Evolutionary conservation across 371 early-diverging fungal genomes (phyloP).

Genomic region (Actinomortierella ambigua): DNA sequence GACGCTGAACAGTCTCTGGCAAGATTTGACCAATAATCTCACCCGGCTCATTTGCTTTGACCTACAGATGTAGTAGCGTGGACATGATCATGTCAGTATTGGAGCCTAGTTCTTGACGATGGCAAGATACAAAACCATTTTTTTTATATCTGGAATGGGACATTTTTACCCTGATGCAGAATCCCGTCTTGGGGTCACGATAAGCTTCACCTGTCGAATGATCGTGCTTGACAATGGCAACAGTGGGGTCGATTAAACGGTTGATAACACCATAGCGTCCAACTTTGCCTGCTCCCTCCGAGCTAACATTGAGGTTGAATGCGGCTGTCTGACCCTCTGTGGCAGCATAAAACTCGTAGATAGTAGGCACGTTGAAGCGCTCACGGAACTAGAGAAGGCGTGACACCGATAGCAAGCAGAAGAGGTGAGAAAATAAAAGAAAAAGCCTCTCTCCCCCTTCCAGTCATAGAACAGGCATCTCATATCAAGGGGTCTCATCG

Average conservation of each 20-base stretch:
- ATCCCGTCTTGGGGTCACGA: constrained; percentile 17
- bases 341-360: background rate
- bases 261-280: too few species aligned
- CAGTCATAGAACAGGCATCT: background rate
- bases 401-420: constrained; percentile 44
- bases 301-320: too few species aligned
- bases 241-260: too few species aligned
- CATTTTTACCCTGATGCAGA: constrained; percentile 1
- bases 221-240: too few species aligned
- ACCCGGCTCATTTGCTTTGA: constrained; percentile 7
- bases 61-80: background rate
- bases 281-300: too few species aligned
- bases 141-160: too few species aligned
- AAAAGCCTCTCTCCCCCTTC: background rate
- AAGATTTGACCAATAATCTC: constrained; percentile 1
- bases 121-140: too few species aligned
- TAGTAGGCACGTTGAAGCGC: background rate
- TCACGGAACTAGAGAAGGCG: background rate
- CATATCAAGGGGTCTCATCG: background rate
- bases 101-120: too few species aligned
- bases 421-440: constrained; percentile 46
- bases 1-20: background rate
- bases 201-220: constrained; percentile 3
- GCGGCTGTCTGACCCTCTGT: background rate
- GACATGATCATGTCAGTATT: too few species aligned